Percentiles rank a stretch among this genome's conserved stretches.
Conservation (phyloP, 768 basidiomycete genomes). For the Rhizopogon salebrosus region DNA sequence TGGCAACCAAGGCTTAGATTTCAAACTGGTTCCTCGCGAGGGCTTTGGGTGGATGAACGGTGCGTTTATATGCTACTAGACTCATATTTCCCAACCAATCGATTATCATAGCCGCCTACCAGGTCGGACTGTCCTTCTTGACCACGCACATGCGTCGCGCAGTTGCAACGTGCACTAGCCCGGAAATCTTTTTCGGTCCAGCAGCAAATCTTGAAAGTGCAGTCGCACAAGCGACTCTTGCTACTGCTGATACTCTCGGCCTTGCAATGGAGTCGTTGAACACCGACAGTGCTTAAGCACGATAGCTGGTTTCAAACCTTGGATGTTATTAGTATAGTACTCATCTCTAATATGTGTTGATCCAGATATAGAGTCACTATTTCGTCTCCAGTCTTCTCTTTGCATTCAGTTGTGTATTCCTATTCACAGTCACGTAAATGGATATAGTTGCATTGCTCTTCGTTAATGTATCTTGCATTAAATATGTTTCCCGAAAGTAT, state of each 20-base stretch:
- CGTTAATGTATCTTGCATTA: too few relatives aligned
- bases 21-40: constrained; percentile 95
- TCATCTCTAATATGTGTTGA: background rate
- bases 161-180: constrained; percentile 90
- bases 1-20: constrained; percentile 93
- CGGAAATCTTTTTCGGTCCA: constrained; percentile 80
- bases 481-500: too few relatives aligned
- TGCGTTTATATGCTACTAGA: constrained; percentile 29
- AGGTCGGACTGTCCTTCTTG: constrained; percentile 93
- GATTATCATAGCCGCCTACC: constrained; percentile 70
- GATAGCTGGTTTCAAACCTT: background rate
- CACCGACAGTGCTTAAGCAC: constrained; percentile 11
- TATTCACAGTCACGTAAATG: background rate
- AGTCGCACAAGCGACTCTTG: constrained; percentile 29
- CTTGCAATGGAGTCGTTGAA: constrained; percentile 57
- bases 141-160: constrained; percentile 93
- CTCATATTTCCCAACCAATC: background rate
- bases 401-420: constrained; percentile 1
- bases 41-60: constrained; percentile 99
- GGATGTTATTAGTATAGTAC: background rate
- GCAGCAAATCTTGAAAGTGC: constrained; percentile 29
- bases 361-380: background rate
- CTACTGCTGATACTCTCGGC: constrained; percentile 51
- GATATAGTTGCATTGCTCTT: too few relatives aligned
- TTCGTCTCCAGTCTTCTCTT: background rate